Evolutionary conservation across 1,284 basidiomycete genomes (phyloP).

Genomic region (Blastosporella zonata): DNA sequence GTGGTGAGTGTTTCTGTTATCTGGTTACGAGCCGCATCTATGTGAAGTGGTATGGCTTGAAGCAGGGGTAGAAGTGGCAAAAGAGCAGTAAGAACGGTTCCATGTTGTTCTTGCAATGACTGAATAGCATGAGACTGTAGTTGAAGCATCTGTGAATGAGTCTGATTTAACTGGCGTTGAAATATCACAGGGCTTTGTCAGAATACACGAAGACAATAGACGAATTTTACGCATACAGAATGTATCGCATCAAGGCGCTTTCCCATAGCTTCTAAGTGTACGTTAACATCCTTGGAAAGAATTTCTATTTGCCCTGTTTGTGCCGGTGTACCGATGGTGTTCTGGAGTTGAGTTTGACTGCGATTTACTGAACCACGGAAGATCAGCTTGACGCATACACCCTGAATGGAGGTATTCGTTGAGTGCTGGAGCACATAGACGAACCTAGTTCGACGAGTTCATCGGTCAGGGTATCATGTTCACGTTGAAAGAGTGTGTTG

Average conservation of each 20-base stretch:
- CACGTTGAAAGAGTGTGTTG: slow-evolving; percentile 42
- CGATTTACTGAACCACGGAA: slow-evolving; percentile 45
- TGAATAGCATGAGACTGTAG: slow-evolving; percentile 53
- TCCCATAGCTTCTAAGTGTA: slow-evolving; percentile 46
- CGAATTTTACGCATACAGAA: slow-evolving; percentile 13
- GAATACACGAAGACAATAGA: neutral
- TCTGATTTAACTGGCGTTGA: slow-evolving; percentile 38
- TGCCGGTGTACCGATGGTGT: slow-evolving; percentile 51
- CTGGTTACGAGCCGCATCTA: slow-evolving; percentile 46
- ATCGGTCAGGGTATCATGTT: slow-evolving; percentile 40
- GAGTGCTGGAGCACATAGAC: slow-evolving; percentile 17
- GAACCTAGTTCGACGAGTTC: slow-evolving; percentile 47
- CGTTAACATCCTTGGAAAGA: slow-evolving; percentile 36
- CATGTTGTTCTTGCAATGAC: slow-evolving; percentile 54
- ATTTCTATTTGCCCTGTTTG: slow-evolving; percentile 44
- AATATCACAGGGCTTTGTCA: neutral
- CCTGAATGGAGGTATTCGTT: neutral
- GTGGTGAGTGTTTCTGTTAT: slow-evolving; percentile 37
- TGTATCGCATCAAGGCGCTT: slow-evolving; percentile 57
- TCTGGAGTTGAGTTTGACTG: slow-evolving; percentile 57
- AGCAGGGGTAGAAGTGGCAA: slow-evolving; percentile 55
- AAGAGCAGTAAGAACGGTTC: slow-evolving; percentile 46
- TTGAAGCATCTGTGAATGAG: slow-evolving; percentile 44
- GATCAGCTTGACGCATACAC: slow-evolving; percentile 20
- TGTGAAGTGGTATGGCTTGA: slow-evolving; percentile 53